Conservation (phyloP, 345 rosid species). For the Mercurialis annua region DNA sequence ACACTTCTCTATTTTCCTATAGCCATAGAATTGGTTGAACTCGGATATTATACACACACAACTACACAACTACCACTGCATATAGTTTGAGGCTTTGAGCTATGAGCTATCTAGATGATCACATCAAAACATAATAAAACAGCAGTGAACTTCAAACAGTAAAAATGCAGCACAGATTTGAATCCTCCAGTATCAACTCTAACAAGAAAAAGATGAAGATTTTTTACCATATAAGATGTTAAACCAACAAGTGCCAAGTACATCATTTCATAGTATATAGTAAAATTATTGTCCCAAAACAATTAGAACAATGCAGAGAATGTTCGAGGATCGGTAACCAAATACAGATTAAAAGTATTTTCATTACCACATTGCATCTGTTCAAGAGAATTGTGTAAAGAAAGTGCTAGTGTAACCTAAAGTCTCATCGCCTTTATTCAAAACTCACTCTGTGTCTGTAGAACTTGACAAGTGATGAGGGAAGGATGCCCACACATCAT, state of each 20-base stretch:
- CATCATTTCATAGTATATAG: not conserved
- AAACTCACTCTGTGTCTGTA: constrained; percentile 41
- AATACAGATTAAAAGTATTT: not conserved
- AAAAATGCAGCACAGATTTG: too few relatives aligned
- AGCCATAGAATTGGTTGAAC: too few relatives aligned
- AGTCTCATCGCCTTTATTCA: not conserved
- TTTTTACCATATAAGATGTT: too few relatives aligned
- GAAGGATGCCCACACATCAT: constrained; percentile 61
- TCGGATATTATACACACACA: too few relatives aligned
- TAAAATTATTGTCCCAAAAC: not conserved
- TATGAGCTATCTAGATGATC: too few relatives aligned
- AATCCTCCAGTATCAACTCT: too few relatives aligned
- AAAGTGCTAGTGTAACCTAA: not conserved
- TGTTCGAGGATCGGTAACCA: not conserved
- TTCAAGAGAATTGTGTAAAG: not conserved
- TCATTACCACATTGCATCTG: not conserved
- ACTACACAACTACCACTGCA: too few relatives aligned
- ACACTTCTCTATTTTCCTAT: too few relatives aligned
- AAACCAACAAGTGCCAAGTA: not conserved
- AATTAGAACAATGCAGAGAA: not conserved
- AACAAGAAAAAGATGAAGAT: not conserved
- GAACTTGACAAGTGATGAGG: constrained; percentile 70
- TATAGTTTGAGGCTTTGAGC: too few relatives aligned
- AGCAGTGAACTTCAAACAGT: too few relatives aligned
- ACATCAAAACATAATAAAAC: too few relatives aligned